Evolutionary conservation across 495 filamentous ascomycete species (phyloP).

Genomic region (Melanomma pulvis-pyrius): DNA sequence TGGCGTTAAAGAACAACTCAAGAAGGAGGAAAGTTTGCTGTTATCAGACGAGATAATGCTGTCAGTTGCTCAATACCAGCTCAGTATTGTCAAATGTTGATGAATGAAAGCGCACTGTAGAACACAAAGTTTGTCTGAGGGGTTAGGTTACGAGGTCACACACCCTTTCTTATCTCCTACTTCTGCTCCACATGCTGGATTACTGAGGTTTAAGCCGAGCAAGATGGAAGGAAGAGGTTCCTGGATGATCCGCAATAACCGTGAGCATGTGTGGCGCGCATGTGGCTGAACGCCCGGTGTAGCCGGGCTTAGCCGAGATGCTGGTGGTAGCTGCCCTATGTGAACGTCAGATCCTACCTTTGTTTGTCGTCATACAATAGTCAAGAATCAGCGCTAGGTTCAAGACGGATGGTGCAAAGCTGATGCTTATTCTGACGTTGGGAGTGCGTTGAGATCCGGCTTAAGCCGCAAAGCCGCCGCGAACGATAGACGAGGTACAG

Average conservation of each 20-base stretch:
- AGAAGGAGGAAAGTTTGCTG: neutral
- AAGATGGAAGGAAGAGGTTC: neutral
- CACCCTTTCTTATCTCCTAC: neutral
- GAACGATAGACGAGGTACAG: neutral
- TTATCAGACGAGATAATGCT: neutral
- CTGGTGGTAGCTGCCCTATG: too few species aligned
- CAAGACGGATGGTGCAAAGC: neutral
- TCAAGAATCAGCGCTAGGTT: neutral
- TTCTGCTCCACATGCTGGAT: neutral
- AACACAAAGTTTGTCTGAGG: neutral
- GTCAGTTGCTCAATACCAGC: neutral
- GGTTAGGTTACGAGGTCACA: neutral
- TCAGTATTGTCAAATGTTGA: too few species aligned
- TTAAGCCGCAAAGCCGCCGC: neutral
- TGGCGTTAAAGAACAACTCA: constrained; percentile 21
- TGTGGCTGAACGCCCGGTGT: neutral
- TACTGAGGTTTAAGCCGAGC: neutral
- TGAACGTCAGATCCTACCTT: too few species aligned
- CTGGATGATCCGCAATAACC: neutral
- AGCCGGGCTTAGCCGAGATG: neutral
- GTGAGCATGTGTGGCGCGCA: neutral
- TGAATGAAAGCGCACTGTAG: too few species aligned
- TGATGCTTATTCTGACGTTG: neutral
- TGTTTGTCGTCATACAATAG: neutral
- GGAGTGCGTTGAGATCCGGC: neutral